Conservation (phyloP, 2,329 filamentous ascomycete genomes). For the Penicillium sp. region DNA sequence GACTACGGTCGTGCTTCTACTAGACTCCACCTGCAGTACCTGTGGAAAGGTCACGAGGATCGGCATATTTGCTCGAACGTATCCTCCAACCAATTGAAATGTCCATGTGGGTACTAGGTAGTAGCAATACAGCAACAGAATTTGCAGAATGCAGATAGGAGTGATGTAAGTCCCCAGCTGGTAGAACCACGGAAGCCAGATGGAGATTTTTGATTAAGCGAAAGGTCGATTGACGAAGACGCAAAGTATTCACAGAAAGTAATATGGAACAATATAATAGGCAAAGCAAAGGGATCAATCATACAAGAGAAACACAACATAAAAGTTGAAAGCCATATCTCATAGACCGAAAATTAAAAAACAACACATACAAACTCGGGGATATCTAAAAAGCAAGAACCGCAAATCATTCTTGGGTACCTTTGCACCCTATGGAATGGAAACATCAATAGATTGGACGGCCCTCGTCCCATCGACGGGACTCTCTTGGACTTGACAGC, state of each 20-base stretch:
- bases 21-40: not conserved
- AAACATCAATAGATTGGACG: constrained; percentile 42
- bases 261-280: constrained; percentile 18
- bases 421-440: constrained; percentile 1
- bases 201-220: no score
- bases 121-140: not conserved
- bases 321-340: constrained; percentile 7
- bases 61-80: not conserved
- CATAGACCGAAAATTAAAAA: constrained; percentile 1
- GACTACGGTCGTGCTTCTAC: not conserved
- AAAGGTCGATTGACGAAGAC: not conserved
- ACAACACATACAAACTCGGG: not conserved
- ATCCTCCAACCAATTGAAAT: not conserved
- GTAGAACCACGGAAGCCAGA: no score
- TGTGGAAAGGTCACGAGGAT: not conserved
- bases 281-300: not conserved
- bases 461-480: constrained; percentile 45
- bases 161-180: no score
- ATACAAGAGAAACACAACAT: not conserved
- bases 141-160: not conserved
- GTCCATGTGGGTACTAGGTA: not conserved
- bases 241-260: constrained; percentile 14
- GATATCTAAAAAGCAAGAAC: constrained; percentile 12
- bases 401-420: constrained; percentile 9
- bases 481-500: constrained; percentile 28